Evolutionary conservation across 352 stramenopile species (phyloP), one percentile per base, ranked within the genome.

Genomic region (Phytophthora uliginosa): DNA sequence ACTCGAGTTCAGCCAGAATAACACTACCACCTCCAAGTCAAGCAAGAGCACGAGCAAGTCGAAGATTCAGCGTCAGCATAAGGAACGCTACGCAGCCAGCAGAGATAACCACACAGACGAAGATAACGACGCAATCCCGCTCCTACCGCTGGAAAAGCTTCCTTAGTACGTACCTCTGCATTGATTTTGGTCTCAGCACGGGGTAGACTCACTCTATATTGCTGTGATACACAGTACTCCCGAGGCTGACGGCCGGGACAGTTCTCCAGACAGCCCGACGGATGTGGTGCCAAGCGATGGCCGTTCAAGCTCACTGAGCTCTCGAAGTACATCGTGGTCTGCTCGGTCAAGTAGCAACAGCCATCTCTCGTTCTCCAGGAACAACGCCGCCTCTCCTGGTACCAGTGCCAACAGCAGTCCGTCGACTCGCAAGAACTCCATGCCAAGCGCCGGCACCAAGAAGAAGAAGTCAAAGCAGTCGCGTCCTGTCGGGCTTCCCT

Each of bases 41-140:
- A 65, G 12, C 22, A 76, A 71, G 17, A 71, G 57, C 33, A 15
- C 45, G 20, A 79, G 22, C 51, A 77, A 63, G 45, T 54, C 33
- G 3, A 75, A 63, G 31, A 61, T 75, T 34, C 67, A 82, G 24
- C 60, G 71, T 15, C 24, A 71, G 28, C 76, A 73, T 24, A 78
- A 53, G 6, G 59, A 70, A 31, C 66, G 70, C n/a, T 73, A 51
- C n/a, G 51, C 56, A n/a, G 50, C 40, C 20, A 66, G n/a, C 20
- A 71, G 76, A 1, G 59, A 77, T 31, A 80, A 84, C 52, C 88
- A 88, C 58, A 79, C 79, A 34, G 83, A 85, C 17, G 78, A 84
- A 38, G 85, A 88, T 40, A 85, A 88, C 54, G 85, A 88, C 28
- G 67, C 79, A 8, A 89, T 93, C 20, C 85, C 85, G 7, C 64